Conservation (phyloP, 805 yeast species). For the Candida jianshihensis region DNA sequence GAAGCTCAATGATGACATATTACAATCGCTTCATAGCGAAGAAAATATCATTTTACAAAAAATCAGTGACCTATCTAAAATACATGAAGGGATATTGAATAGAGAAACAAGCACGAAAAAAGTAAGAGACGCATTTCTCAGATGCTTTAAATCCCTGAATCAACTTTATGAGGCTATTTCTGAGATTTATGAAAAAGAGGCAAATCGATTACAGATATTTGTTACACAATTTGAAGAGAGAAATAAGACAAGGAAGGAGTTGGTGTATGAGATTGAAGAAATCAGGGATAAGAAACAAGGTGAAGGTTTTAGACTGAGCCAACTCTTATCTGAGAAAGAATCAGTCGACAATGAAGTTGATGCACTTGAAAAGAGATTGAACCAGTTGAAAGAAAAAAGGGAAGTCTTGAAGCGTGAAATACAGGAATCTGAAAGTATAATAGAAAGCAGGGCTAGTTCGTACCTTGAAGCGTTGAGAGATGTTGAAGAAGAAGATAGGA, state of each 20-base stretch:
- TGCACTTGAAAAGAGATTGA: constrained; percentile 27
- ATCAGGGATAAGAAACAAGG: constrained; percentile 32
- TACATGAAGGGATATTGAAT: constrained; percentile 23
- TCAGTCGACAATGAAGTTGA: constrained; percentile 31
- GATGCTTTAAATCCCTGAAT: constrained; percentile 28
- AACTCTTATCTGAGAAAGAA: constrained; percentile 26
- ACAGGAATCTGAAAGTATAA: constrained; percentile 36
- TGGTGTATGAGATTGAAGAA: constrained; percentile 28
- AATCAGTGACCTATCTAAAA: constrained; percentile 10
- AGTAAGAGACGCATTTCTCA: constrained; percentile 25
- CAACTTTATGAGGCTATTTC: constrained; percentile 32
- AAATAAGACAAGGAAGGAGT: constrained; percentile 29
- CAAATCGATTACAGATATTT: constrained; percentile 20
- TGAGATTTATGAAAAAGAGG: constrained; percentile 34
- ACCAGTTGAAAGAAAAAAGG: constrained; percentile 27
- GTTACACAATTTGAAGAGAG: constrained; percentile 28
- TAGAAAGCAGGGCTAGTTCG: constrained; percentile 40
- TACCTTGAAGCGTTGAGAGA: constrained; percentile 33
- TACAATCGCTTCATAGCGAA: constrained; percentile 14
- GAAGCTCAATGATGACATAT: constrained; percentile 6
- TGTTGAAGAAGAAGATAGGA: constrained; percentile 32
- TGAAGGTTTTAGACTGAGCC: constrained; percentile 33
- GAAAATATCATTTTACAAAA: constrained; percentile 13
- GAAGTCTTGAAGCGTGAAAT: constrained; percentile 30
- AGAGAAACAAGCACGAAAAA: constrained; percentile 26